Base-by-base conservation (phyloP, 805 yeast genomes). In the Sungouiozyma ichnusensis region DNA sequence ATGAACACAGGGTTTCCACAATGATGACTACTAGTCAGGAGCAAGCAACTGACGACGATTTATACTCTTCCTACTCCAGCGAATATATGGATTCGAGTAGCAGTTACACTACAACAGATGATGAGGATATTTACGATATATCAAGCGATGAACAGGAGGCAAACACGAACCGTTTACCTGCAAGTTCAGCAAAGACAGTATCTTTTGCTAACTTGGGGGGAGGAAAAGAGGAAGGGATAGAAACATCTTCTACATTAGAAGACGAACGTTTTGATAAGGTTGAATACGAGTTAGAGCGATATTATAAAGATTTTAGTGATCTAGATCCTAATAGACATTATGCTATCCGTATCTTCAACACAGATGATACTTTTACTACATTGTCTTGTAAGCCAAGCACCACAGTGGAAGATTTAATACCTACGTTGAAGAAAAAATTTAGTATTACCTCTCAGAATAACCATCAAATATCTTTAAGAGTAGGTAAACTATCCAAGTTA, bases 301-400 rank as follows among this genome's bases (percentile, higher is more conserved):
- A 62, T 40, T 65, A 62, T 33, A 60, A 58, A 36, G 63, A 65
- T 35, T 60, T 59, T 18, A 58, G 60, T 35, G 63, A 60, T 33
- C 49, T 62, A 32, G 55, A 61, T 44, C 51, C 56, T 32, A 54
- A 53, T 8, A 53, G 56, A 33, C 59, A 54, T 37, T 65, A 63
- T 36, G 64, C 60, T 3, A 67, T 90, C 17, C 77, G 95, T 46
- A 79, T 90, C 1, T 87, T 83, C 65, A 77, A 82, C 44, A 94
- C 85, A 44, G 88, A 86, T 51, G 82, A 87, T 9, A 85, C 86
- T 49, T 82, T 92, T 14, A 69, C 79, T 0, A 85, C 95, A 1
- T 65, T 90, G 16, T 77, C 87, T 14, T 81, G 94, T 55, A 76
- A 90, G 0, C 70, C 83, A 29, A 84, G 81, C 44, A 82, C 87